phyloP scores from a whole-genome alignment of 495 filamentous ascomycete genomes.

The Trichocladium antarcticum region DNA sequence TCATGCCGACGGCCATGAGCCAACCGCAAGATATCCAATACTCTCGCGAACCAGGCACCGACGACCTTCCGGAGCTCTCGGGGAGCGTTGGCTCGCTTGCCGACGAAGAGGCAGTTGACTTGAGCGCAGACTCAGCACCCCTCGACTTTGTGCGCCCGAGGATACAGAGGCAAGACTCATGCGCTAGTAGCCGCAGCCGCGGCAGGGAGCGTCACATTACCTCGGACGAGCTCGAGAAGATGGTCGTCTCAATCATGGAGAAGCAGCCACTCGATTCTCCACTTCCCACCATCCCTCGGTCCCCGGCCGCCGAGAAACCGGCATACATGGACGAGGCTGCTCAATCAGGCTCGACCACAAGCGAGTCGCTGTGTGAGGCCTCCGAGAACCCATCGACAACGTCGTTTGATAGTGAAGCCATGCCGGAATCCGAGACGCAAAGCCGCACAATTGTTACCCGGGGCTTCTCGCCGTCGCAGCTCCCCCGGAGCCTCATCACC shows the following conservation, averaged over 20 bases:
- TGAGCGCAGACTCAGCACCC: conserved; percentile 46
- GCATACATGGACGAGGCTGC: conserved; percentile 22
- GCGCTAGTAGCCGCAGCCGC: conserved; percentile 48
- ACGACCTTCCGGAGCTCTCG: conserved; percentile 77
- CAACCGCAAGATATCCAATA: conserved; percentile 40
- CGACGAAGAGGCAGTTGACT: conserved; percentile 65
- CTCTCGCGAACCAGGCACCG: conserved; percentile 7
- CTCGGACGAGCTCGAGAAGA: conserved; percentile 73
- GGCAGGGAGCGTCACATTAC: conserved; percentile 85
- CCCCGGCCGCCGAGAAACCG: conserved; percentile 7
- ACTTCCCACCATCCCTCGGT: conserved; percentile 39
- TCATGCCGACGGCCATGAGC: conserved; percentile 32
- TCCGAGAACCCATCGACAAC: conserved; percentile 22
- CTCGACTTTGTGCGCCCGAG: conserved; percentile 48
- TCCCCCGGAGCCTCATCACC: conserved; percentile 47
- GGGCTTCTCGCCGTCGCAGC: conserved; percentile 72
- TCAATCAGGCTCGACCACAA: conserved; percentile 29
- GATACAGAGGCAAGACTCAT: conserved; percentile 46
- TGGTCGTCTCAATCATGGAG: conserved; percentile 75
- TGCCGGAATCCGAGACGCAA: conserved; percentile 32
- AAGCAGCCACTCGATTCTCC: conserved; percentile 54
- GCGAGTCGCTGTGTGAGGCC: conserved; percentile 27
- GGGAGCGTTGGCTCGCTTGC: conserved; percentile 75
- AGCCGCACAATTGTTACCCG: conserved; percentile 62
- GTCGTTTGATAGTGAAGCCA: conserved; percentile 27